Conservation (phyloP, 2,329 filamentous ascomycete species). For the Didymella sp. region DNA sequence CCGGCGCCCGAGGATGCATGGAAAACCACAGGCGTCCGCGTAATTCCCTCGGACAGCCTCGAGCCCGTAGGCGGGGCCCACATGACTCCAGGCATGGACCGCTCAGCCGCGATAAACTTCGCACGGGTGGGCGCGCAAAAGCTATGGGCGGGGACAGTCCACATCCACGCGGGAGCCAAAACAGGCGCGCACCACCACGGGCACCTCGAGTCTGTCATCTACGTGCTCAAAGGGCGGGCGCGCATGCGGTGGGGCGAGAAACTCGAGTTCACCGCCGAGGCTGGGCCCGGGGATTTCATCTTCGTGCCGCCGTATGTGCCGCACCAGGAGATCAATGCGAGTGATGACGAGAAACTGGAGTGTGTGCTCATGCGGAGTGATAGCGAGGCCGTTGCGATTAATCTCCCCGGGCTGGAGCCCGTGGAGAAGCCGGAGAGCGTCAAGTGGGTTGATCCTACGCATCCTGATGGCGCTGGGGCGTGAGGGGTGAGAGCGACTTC, state of each 20-base stretch:
- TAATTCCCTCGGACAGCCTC: slow-evolving; percentile 8
- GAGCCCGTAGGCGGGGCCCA: slow-evolving; percentile 6
- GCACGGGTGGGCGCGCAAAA: slow-evolving; percentile 15
- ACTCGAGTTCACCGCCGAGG: slow-evolving; percentile 17
- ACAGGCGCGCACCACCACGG: slow-evolving; percentile 20
- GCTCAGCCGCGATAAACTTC: slow-evolving; percentile 12
- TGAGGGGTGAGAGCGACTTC: too few relatives aligned
- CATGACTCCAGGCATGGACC: slow-evolving; percentile 19
- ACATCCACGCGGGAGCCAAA: slow-evolving; percentile 21
- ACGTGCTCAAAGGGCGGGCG: slow-evolving; percentile 16
- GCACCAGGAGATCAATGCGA: slow-evolving; percentile 23
- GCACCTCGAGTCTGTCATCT: slow-evolving; percentile 14
- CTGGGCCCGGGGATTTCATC: slow-evolving; percentile 19
- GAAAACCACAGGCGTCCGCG: slow-evolving; percentile 18
- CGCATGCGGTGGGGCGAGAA: slow-evolving; percentile 21
- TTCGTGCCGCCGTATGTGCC: slow-evolving; percentile 21
- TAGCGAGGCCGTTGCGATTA: slow-evolving; percentile 17
- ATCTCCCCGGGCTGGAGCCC: slow-evolving; percentile 8
- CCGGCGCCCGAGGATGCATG: slow-evolving; percentile 12
- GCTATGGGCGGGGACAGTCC: slow-evolving; percentile 17
- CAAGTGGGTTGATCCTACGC: slow-evolving; percentile 20
- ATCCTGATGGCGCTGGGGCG: slow-evolving; percentile 17
- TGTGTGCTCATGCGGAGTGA: slow-evolving; percentile 20
- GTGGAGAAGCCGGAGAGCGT: slow-evolving; percentile 13
- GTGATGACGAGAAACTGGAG: slow-evolving; percentile 19